phyloP scores from a whole-genome alignment of 2,329 filamentous ascomycete genomes.

The Colletotrichum aenigma region DNA sequence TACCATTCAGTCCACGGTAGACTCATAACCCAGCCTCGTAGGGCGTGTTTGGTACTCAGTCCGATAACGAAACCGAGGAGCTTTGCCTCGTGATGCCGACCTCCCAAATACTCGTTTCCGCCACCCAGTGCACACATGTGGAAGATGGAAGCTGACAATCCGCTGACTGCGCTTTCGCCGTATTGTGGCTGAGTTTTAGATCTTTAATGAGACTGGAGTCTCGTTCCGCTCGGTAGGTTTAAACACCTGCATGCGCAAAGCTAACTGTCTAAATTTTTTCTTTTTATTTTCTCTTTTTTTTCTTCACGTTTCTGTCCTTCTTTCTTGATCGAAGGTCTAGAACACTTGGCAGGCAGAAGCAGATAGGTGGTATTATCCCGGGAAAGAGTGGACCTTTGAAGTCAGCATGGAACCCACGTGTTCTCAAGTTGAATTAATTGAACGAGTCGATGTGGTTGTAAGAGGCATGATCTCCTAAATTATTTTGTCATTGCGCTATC shows the following conservation, averaged over 20 bases:
- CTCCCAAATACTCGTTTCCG: neutral
- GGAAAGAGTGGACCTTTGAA: neutral
- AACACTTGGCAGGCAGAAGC: neutral
- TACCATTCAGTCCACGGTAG: neutral
- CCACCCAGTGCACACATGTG: accelerated
- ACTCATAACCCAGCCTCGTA: neutral
- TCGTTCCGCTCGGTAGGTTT: accelerated
- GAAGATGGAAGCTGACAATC: accelerated
- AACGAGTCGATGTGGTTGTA: neutral
- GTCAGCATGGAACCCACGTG: neutral
- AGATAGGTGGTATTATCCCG: neutral
- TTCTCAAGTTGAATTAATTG: neutral
- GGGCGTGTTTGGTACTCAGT: neutral
- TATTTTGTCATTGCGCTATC: neutral
- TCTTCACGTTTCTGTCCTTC: neutral
- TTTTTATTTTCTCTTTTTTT: too few relatives aligned
- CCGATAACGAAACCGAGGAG: neutral
- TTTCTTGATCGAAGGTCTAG: neutral
- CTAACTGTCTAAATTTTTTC: accelerated
- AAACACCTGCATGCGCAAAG: neutral
- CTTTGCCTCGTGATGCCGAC: accelerated
- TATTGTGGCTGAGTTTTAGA: accelerated
- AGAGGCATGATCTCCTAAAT: neutral
- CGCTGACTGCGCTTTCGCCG: neutral
- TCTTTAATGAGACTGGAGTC: accelerated